Evolutionary conservation across 345 rosid genomes (phyloP), one percentile per base, ranked within the genome.

Genomic region (Garcia nutans): DNA sequence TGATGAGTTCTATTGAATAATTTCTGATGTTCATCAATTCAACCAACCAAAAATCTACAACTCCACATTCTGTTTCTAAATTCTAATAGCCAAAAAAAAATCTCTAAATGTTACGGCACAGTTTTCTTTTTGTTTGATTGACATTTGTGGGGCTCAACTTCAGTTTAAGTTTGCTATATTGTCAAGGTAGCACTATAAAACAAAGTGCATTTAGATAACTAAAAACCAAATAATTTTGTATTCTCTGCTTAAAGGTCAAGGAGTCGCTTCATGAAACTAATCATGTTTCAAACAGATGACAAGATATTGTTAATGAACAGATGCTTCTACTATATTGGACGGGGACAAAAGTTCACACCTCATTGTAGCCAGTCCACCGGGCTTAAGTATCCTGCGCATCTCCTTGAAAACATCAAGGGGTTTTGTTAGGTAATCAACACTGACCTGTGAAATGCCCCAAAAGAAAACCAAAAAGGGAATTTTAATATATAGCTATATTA

Each of bases 361-460:
- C 87, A 91, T 86, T 72, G 91, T 73, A 60, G 94, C 97, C 69
- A 86, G 83, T 78, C 96, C 97, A 20, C 96, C 92, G 0, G 97
- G 97, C 84, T 93, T 92, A 71, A 92, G 94, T 82, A 90, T 68
- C 79, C 96, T 81, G 45, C 77, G 9, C 90, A 92, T 92, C 88
- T 92, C 97, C 83, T 86, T 92, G 84, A 91, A 95, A 70, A 95
- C 86, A 67, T 82, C 89, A 22, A 92, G 83, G 49, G 99, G 99
- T 78, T 89, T 95, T 47, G 89, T 87, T 75, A 93, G 88, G 83
- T 93, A 95, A 80, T 91, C 97, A 33, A 91, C 93, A 78, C 99
- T 90, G 71, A 93, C 99, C 99, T 95, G 84, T 50, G 77, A 26
- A 66, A 76, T 44, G 68, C 70, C 64, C 47, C 59, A 54, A 47